These are phyloP conservation scores for Cyberlindnera sargentensis DNA, from an alignment of 805 yeast genomes.

Conservation along the genomic window DNA sequence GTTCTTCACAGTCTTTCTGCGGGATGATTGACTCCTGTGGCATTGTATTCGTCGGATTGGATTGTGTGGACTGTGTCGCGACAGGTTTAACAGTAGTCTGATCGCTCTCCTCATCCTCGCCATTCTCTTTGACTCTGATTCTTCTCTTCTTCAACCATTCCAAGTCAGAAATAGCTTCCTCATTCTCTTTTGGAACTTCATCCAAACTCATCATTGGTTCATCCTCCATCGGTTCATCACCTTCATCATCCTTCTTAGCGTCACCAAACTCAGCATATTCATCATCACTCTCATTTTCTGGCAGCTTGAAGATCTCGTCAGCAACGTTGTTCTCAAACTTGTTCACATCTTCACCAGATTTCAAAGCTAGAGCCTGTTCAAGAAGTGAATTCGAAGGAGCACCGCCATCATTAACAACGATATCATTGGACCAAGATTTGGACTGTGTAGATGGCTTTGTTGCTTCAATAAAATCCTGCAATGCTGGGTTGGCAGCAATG, in stretches of 20 bases:
- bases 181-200: conserved; percentile 31
- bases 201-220: conserved; percentile 44
- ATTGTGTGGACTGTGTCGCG: conserved; percentile 9
- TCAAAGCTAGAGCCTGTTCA: conserved; percentile 33
- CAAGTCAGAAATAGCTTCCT: conserved; percentile 58
- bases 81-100: conserved; percentile 10
- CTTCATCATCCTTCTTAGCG: conserved; percentile 33
- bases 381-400: conserved; percentile 30
- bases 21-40: neutral
- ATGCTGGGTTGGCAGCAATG: conserved; percentile 55
- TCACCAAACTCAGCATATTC: conserved; percentile 33
- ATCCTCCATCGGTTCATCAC: conserved; percentile 46
- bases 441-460: conserved; percentile 70
- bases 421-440: conserved; percentile 63
- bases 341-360: conserved; percentile 9
- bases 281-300: conserved; percentile 37
- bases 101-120: conserved; percentile 15
- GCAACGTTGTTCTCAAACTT: conserved; percentile 19
- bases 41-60: neutral
- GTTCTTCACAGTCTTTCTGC: conserved; percentile 31
- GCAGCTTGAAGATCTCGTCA: conserved; percentile 21
- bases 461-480: conserved; percentile 75
- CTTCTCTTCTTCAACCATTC: conserved; percentile 84
- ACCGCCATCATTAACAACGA: conserved; percentile 28
- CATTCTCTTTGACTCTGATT: conserved; percentile 56